Conservation (phyloP, 2,329 filamentous ascomycete species). For the Juglanconis oblonga region DNA sequence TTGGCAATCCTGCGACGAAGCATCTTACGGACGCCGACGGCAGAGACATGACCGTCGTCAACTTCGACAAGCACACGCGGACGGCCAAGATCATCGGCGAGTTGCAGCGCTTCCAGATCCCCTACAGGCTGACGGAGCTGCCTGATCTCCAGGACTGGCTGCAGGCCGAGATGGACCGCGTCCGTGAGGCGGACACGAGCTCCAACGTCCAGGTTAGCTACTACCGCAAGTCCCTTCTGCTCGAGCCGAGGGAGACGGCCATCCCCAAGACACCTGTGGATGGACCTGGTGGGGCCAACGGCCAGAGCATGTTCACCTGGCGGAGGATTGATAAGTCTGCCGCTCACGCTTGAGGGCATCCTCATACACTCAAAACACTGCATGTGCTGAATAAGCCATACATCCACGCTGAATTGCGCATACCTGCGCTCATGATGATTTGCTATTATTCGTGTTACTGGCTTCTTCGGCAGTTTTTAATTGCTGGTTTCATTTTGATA, state of each 20-base stretch:
- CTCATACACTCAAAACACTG: background rate
- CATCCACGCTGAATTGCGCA: background rate
- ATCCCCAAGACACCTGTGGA: constrained; percentile 28
- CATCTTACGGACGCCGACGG: constrained; percentile 57
- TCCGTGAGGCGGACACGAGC: constrained; percentile 57
- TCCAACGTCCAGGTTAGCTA: constrained; percentile 58
- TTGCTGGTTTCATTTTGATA: constrained; percentile 12
- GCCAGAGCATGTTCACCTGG: constrained; percentile 19
- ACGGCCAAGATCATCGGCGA: constrained; percentile 96
- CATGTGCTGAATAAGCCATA: background rate
- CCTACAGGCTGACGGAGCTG: constrained; percentile 78
- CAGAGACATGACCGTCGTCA: constrained; percentile 73
- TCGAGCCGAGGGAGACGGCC: constrained; percentile 69
- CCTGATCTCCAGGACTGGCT: constrained; percentile 94
- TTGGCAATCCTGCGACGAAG: constrained; percentile 84
- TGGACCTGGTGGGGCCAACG: constrained; percentile 16
- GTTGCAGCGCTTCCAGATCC: constrained; percentile 92
- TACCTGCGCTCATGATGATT: background rate
- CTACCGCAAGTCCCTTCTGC: constrained; percentile 79
- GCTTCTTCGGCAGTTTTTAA: background rate
- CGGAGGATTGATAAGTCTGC: constrained; percentile 12
- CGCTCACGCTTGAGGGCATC: background rate
- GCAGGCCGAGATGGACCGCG: constrained; percentile 72
- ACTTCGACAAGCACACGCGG: constrained; percentile 95
- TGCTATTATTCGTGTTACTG: background rate